Percentiles rank a stretch among this genome's conserved stretches.
Conservation (phyloP, 2,329 filamentous ascomycete genomes). For the Cladosporium phlei region DNA sequence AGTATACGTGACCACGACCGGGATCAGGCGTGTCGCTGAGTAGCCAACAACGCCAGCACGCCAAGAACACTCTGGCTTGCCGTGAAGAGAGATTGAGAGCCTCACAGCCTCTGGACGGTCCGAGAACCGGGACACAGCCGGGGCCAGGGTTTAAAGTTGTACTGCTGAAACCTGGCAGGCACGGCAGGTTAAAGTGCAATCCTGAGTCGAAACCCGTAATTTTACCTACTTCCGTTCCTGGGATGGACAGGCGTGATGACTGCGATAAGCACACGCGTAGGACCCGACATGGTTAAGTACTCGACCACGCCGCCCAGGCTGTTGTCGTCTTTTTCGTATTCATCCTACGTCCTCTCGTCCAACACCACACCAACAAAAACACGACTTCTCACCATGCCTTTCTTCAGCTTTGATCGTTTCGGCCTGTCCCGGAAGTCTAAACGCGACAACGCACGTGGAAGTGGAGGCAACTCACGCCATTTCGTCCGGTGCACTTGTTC, state of each 20-base stretch:
- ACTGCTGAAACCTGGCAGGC: constrained; percentile 5
- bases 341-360: background rate
- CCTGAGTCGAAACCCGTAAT: too few relatives aligned
- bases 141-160: constrained; percentile 5
- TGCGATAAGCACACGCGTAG: background rate
- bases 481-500: constrained; percentile 19
- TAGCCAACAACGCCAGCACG: background rate
- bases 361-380: background rate
- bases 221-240: constrained; percentile 11
- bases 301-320: background rate
- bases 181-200: background rate
- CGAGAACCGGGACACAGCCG: constrained; percentile 6
- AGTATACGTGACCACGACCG: background rate
- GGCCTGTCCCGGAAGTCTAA: constrained; percentile 12
- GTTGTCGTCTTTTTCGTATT: background rate
- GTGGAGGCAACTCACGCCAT: constrained; percentile 12
- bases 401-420: constrained; percentile 7
- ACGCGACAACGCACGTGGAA: constrained; percentile 1
- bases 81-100: constrained; percentile 14
- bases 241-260: constrained; percentile 9
- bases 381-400: background rate
- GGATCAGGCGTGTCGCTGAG: background rate
- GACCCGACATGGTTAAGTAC: background rate
- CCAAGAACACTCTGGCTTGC: constrained; percentile 3
- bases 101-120: constrained; percentile 2